These are phyloP conservation scores for Nothophaeocryptopus gaeumannii DNA, from an alignment of 2,329 filamentous ascomycete species.

Conservation along the genomic window DNA sequence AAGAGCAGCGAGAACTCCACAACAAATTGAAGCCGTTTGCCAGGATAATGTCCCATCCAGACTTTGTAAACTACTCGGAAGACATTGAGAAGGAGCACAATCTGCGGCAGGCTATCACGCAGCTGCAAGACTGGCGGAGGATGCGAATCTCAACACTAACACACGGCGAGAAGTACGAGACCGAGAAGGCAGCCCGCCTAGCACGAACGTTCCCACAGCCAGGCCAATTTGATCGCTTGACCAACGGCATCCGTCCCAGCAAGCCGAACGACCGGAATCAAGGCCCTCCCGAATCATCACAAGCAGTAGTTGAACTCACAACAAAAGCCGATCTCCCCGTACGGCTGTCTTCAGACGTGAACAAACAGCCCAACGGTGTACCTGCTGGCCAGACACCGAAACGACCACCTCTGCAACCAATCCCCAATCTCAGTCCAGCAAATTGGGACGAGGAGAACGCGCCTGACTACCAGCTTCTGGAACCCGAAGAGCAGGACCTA, in stretches of 20 bases:
- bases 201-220: slow-evolving; percentile 52
- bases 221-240: slow-evolving; percentile 32
- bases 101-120: slow-evolving; percentile 79
- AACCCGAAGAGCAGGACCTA: slow-evolving; percentile 77
- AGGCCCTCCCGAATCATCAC: slow-evolving; percentile 27
- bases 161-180: slow-evolving; percentile 87
- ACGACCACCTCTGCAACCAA: slow-evolving; percentile 29
- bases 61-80: slow-evolving; percentile 82
- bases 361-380: slow-evolving; percentile 30
- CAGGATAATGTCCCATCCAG: slow-evolving; percentile 89
- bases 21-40: slow-evolving; percentile 96
- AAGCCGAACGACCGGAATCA: slow-evolving; percentile 24
- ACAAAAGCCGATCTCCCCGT: slow-evolving; percentile 33
- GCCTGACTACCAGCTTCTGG: slow-evolving; percentile 80
- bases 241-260: slow-evolving; percentile 26
- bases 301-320: slow-evolving; percentile 33
- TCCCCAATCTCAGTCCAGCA: slow-evolving; percentile 58
- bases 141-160: slow-evolving; percentile 80
- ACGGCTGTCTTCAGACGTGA: slow-evolving; percentile 22
- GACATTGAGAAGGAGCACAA: slow-evolving; percentile 89
- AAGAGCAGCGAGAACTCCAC: slow-evolving; percentile 86
- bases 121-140: slow-evolving; percentile 90
- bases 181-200: slow-evolving; percentile 74
- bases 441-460: slow-evolving; percentile 71
- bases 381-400: slow-evolving; percentile 24